phyloP scores from a whole-genome alignment of 2,329 filamentous ascomycete species.

The Trichophyton mentagrophytes region DNA sequence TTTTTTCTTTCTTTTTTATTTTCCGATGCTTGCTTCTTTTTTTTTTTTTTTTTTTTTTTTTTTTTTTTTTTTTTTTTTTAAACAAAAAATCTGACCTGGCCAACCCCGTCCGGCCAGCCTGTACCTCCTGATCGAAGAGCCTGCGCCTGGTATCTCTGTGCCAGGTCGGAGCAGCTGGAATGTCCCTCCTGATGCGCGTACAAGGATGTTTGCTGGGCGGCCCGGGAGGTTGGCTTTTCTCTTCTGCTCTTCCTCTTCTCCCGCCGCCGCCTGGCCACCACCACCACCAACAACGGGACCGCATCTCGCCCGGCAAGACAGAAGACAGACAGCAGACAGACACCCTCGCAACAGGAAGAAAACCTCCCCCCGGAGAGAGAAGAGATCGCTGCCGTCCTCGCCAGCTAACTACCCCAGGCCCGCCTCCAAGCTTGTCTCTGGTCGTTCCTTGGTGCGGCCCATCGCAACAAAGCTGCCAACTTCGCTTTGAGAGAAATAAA shows the following conservation, averaged over 20 bases:
- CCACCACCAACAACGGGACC: too few relatives aligned
- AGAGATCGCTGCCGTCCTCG: background rate
- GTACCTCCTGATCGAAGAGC: background rate
- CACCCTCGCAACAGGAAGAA: background rate
- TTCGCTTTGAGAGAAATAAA: slow-evolving; percentile 1
- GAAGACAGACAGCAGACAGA: background rate
- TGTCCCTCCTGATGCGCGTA: background rate
- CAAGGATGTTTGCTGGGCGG: background rate
- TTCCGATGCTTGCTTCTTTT: too few relatives aligned
- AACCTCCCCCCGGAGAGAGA: background rate
- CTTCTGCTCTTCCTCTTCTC: background rate
- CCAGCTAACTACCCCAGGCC: background rate
- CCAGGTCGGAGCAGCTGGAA: background rate
- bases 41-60: too few relatives aligned
- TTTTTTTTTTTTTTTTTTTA: too few relatives aligned
- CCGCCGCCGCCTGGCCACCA: background rate
- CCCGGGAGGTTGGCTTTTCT: background rate
- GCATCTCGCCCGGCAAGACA: background rate
- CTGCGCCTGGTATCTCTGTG: background rate
- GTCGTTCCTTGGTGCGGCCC: background rate
- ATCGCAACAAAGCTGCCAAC: slow-evolving; percentile 2
- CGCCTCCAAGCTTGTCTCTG: background rate
- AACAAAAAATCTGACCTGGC: background rate
- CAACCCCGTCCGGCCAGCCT: background rate
- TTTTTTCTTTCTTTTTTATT: too few relatives aligned